Evolutionary conservation across 345 rosid genomes (phyloP).

Genomic region (Arabidopsis thaliana): DNA sequence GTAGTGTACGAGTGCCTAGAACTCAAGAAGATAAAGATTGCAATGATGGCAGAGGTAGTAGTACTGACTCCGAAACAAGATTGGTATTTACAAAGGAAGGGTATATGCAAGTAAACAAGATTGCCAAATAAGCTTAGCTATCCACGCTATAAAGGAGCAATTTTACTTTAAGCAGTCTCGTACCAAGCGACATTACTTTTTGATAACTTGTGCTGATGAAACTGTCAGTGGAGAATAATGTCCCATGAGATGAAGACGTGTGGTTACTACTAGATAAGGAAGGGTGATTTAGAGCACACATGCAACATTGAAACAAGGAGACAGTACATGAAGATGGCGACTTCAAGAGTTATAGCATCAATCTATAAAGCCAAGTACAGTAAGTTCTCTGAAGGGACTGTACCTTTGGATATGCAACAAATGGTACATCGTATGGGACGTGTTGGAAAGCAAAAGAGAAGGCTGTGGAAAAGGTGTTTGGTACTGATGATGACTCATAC

Average conservation of each 20-base stretch:
- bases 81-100: not conserved
- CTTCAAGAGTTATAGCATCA: not conserved
- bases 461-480: not conserved
- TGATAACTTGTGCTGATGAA: rapidly evolving
- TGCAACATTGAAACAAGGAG: not conserved
- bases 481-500: not conserved
- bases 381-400: not conserved
- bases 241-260: rapidly evolving
- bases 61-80: too few relatives aligned
- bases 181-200: not conserved
- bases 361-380: not conserved
- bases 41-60: too few relatives aligned
- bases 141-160: not conserved
- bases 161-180: not conserved
- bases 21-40: too few relatives aligned
- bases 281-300: not conserved
- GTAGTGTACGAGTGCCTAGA: too few relatives aligned
- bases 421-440: not conserved
- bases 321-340: not conserved
- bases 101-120: not conserved
- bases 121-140: not conserved
- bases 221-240: not conserved
- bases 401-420: not conserved
- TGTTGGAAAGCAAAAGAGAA: not conserved
- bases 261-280: not conserved